phyloP scores from a whole-genome alignment of 176 grass and related monocot species.

The Cenchrus americanus region DNA sequence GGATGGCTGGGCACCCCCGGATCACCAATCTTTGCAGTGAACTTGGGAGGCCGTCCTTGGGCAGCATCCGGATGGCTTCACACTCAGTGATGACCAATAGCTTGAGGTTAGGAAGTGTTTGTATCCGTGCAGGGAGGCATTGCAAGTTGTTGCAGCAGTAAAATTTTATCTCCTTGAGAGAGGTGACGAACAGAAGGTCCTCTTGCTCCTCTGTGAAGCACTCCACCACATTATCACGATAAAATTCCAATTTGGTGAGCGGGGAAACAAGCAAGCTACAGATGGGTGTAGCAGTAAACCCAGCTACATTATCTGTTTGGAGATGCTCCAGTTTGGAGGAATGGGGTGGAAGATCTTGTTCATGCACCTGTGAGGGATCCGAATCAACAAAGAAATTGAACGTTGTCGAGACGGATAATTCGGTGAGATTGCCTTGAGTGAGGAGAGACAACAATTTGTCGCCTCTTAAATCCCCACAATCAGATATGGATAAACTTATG shows the following conservation, averaged over 20 bases:
- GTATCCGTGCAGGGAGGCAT: background rate
- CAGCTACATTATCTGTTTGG: background rate
- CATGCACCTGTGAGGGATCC: background rate
- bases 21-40: background rate
- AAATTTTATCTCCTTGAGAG: background rate
- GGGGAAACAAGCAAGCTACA: background rate
- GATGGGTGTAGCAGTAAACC: background rate
- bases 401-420: accelerated
- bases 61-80: too few relatives aligned
- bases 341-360: background rate
- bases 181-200: background rate
- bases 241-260: background rate
- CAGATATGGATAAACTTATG: accelerated
- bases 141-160: accelerated
- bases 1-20: background rate
- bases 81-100: too few relatives aligned
- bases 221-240: background rate
- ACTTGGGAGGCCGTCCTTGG: background rate
- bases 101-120: background rate
- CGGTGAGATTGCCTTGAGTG: background rate
- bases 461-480: accelerated
- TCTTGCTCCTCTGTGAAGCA: background rate
- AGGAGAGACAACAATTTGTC: background rate
- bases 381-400: background rate
- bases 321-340: background rate